Base-by-base conservation (phyloP, 768 basidiomycete species). In the Cyclocybe cylindracea region DNA sequence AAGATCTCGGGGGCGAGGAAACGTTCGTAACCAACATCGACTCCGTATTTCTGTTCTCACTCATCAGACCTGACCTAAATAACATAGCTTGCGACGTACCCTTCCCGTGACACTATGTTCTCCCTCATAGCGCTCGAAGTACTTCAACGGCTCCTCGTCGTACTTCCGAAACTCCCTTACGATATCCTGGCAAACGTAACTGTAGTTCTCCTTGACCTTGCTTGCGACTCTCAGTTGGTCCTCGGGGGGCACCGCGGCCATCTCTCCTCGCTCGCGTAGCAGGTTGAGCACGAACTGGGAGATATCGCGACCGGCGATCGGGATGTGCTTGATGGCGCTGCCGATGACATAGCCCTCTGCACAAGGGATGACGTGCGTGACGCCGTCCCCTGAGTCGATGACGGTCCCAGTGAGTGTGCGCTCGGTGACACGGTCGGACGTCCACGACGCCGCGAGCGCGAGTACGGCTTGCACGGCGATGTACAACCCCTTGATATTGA, bases 281-380 rank as follows among this genome's bases (percentile, higher is more conserved):
- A 99, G 77, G 65, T 95, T 96, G 59, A 98, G 85, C 34, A 98
- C 96, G 66, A 98, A 98, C 64, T 92, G 89, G 8, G 94, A 84
- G 71, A 99, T 97, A 68, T 98, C 96, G 57, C 96, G 90, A 10
- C 97, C 97, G 32, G 96, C 97, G 63, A 98, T 96, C 44, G 97
- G 97, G 64, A 99, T 94, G 66, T 98, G 94, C 71, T 98, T 98
- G 81, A 99, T 98, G 1, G 95, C 91, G 61, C 92, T 95, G 18
- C 97, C 97, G 64, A 99, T 98, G 60, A 99, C 97, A 68, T 98
- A 99, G 40, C 97, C 97, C 65, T 98, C 97, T 19, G 96, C 96
- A 50, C 83, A 86, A 48, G 90, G 89, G 65, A 98, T 98, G 53
- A 98, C 96, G 72, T 98, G 97, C 4, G 97, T 98, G 38, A 99